phyloP scores from a whole-genome alignment of 768 basidiomycete species.

The Pleurotus salmoneostramineus region DNA sequence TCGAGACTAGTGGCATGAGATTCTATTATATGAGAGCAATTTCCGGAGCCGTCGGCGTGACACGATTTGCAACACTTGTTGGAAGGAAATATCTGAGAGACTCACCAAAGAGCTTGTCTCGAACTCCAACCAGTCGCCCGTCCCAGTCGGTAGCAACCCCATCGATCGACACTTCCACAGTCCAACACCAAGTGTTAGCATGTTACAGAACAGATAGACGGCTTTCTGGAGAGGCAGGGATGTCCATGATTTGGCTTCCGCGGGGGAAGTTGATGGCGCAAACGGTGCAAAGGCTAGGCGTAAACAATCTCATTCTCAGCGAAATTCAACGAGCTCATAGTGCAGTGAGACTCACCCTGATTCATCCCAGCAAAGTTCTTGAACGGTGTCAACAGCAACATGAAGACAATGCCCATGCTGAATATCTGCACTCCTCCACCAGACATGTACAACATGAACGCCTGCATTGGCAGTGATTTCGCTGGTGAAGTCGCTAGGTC shows the following conservation, averaged over 20 bases:
- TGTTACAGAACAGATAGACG: constrained; percentile 67
- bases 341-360: constrained; percentile 46
- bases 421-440: constrained; percentile 95
- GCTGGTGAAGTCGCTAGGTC: constrained; percentile 81
- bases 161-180: constrained; percentile 92
- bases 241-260: constrained; percentile 43
- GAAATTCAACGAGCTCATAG: too few species aligned
- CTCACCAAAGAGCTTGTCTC: constrained; percentile 73
- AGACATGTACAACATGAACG: constrained; percentile 98
- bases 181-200: constrained; percentile 77
- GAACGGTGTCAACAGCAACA: constrained; percentile 85
- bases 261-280: constrained; percentile 53
- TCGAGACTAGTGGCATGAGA: too few species aligned
- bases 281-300: constrained; percentile 66
- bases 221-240: constrained; percentile 69
- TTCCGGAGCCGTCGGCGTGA: constrained; percentile 35
- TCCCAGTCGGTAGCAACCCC: constrained; percentile 87
- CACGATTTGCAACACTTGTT: background rate
- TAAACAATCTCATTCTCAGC: background rate
- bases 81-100: constrained; percentile 12
- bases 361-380: constrained; percentile 81
- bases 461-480: constrained; percentile 94
- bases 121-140: constrained; percentile 94
- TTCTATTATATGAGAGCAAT: constrained; percentile 28
- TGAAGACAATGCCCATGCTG: constrained; percentile 94